Conservation (phyloP, 2,329 filamentous ascomycete species). For the Exophiala sp. region DNA sequence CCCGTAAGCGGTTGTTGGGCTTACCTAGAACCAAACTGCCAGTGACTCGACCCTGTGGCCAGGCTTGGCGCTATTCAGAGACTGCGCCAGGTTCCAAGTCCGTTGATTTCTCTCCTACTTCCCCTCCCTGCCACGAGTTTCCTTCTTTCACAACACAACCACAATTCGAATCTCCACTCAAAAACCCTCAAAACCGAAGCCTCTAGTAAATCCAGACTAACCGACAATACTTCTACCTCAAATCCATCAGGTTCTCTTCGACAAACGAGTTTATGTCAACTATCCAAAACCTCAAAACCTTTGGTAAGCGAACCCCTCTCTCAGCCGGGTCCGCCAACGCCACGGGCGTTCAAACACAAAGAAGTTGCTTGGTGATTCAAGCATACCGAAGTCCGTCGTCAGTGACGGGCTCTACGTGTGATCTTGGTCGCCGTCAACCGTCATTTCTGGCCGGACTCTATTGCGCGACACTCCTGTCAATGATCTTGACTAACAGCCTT, state of each 20-base stretch:
- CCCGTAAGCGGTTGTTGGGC: too few species aligned
- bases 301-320: slow-evolving; percentile 62
- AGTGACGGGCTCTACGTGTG: too few species aligned
- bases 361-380: not conserved
- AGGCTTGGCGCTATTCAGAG: not conserved
- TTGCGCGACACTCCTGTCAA: too few species aligned
- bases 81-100: not conserved
- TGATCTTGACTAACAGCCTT: slow-evolving; percentile 8
- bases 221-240: slow-evolving; percentile 18
- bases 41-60: not conserved
- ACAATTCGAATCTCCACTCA: slow-evolving; percentile 14
- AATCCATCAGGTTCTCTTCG: slow-evolving; percentile 3
- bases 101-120: not conserved
- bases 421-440: too few species aligned
- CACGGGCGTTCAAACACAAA: not conserved
- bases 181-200: slow-evolving; percentile 18
- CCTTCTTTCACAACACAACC: slow-evolving; percentile 7
- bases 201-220: slow-evolving; percentile 33
- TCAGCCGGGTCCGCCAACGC: slow-evolving; percentile 16
- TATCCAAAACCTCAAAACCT: slow-evolving; percentile 97
- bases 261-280: slow-evolving; percentile 60
- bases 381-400: not conserved
- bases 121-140: slow-evolving; percentile 1
- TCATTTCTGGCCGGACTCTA: too few species aligned
- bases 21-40: too few species aligned